Evolutionary conservation across 192 early-diverging fungal species (phyloP).

Genomic region (Rhizophagus sp.): DNA sequence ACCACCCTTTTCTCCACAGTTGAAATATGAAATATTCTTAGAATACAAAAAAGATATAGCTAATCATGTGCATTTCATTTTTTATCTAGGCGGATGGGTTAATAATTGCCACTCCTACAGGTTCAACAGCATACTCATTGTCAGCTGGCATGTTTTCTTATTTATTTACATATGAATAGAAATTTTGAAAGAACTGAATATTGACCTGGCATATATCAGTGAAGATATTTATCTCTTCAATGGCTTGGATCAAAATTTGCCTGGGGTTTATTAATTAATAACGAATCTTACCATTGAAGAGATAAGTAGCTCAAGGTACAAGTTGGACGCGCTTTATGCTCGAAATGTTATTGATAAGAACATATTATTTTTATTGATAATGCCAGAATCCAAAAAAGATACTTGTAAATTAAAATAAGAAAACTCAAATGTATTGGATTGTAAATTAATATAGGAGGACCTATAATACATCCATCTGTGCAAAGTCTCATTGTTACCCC

Average conservation of each 20-base stretch:
- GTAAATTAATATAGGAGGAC: constrained; percentile 53
- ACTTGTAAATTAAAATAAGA: not conserved
- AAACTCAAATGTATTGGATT: not conserved
- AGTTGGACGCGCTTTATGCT: not conserved
- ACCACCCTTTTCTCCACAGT: too few species aligned
- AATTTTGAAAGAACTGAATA: not conserved
- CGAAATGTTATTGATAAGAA: too few species aligned
- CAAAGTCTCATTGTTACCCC: constrained; percentile 74
- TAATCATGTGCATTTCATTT: not conserved
- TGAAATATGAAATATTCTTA: too few species aligned
- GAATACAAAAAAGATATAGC: too few species aligned
- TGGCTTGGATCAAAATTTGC: too few species aligned
- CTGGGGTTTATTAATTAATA: too few species aligned
- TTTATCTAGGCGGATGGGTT: constrained; percentile 44
- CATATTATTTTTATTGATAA: not conserved
- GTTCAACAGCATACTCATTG: constrained; percentile 89
- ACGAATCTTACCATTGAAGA: too few species aligned
- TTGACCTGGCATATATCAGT: too few species aligned
- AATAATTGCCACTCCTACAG: constrained; percentile 87
- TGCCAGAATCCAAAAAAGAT: not conserved
- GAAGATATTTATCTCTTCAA: not conserved
- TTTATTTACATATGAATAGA: not conserved
- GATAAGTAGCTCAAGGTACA: not conserved
- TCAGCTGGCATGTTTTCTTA: constrained; percentile 55
- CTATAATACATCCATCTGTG: constrained; percentile 80